These are phyloP conservation scores for Sporothrix humicola DNA, from an alignment of 2,329 filamentous ascomycete species.

Conservation along the genomic window DNA sequence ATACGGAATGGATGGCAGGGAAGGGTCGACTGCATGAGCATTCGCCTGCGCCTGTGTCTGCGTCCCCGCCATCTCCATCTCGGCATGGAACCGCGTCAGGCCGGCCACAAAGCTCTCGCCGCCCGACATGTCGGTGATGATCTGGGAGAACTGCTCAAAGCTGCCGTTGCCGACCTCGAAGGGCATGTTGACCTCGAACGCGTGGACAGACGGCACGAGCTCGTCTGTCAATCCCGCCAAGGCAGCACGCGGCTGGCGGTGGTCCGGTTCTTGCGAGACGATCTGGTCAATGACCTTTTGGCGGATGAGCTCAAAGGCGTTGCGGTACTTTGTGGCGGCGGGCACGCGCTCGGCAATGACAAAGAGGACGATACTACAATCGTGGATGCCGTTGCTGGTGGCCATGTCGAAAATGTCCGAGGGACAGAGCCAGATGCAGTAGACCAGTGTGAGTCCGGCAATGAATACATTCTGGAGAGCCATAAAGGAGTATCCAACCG, in stretches of 20 bases:
- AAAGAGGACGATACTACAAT: slow-evolving; percentile 31
- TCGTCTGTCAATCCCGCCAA: slow-evolving; percentile 22
- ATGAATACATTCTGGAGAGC: slow-evolving; percentile 29
- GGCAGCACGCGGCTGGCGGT: slow-evolving; percentile 24
- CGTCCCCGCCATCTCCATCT: not conserved
- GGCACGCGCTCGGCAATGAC: slow-evolving; percentile 32
- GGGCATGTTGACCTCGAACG: slow-evolving; percentile 29
- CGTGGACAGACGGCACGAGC: slow-evolving; percentile 23
- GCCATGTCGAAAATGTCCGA: slow-evolving; percentile 30
- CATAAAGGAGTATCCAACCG: slow-evolving; percentile 30
- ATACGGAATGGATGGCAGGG: slow-evolving; percentile 3
- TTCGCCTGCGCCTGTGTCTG: not conserved
- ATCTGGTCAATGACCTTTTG: slow-evolving; percentile 30
- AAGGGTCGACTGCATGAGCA: not conserved
- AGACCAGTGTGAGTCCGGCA: slow-evolving; percentile 43
- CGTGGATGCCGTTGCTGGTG: slow-evolving; percentile 32
- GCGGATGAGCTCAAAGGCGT: slow-evolving; percentile 31
- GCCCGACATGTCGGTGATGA: slow-evolving; percentile 30
- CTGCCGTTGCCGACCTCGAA: slow-evolving; percentile 32
- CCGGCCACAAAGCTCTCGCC: slow-evolving; percentile 28
- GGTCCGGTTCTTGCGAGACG: slow-evolving; percentile 15
- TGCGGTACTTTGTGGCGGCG: slow-evolving; percentile 32
- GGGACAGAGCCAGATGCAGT: slow-evolving; percentile 44
- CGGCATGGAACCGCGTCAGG: slow-evolving; percentile 25
- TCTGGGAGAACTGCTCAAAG: slow-evolving; percentile 31